phyloP scores from a whole-genome alignment of 495 filamentous ascomycete genomes.

The Pyronema domesticum region DNA sequence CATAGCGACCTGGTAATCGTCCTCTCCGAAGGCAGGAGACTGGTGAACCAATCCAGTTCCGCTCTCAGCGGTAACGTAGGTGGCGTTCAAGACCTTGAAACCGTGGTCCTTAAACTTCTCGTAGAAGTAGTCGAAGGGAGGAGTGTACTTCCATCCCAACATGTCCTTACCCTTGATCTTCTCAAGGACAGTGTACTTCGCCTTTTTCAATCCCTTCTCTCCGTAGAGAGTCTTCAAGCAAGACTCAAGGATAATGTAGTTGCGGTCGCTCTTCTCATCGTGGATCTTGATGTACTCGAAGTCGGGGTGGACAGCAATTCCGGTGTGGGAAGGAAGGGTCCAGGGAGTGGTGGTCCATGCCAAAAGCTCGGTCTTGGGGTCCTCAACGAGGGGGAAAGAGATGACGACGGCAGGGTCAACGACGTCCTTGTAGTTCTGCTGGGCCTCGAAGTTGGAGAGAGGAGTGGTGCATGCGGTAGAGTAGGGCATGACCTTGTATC shows the following conservation, averaged over 20 bases:
- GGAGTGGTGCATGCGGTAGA: constrained; percentile 81
- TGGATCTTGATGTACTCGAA: constrained; percentile 89
- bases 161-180: constrained; percentile 73
- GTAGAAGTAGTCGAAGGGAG: constrained; percentile 84
- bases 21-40: constrained; percentile 86
- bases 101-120: constrained; percentile 79
- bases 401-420: constrained; percentile 88
- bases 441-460: constrained; percentile 82
- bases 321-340: constrained; percentile 76
- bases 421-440: constrained; percentile 86
- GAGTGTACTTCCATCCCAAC: constrained; percentile 82
- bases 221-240: constrained; percentile 65
- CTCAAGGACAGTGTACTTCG: constrained; percentile 74
- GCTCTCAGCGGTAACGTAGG: constrained; percentile 79
- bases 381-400: constrained; percentile 62
- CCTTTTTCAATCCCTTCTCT: constrained; percentile 84
- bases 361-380: constrained; percentile 55
- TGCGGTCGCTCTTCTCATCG: constrained; percentile 61
- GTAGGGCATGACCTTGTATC: constrained; percentile 85
- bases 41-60: constrained; percentile 95
- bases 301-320: constrained; percentile 66
- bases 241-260: constrained; percentile 78
- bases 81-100: constrained; percentile 71
- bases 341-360: constrained; percentile 96
- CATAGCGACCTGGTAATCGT: constrained; percentile 78